Percentiles rank a stretch among this genome's conserved stretches.
phyloP scores from a whole-genome alignment of 495 filamentous ascomycete species.

The Podospora conica region DNA sequence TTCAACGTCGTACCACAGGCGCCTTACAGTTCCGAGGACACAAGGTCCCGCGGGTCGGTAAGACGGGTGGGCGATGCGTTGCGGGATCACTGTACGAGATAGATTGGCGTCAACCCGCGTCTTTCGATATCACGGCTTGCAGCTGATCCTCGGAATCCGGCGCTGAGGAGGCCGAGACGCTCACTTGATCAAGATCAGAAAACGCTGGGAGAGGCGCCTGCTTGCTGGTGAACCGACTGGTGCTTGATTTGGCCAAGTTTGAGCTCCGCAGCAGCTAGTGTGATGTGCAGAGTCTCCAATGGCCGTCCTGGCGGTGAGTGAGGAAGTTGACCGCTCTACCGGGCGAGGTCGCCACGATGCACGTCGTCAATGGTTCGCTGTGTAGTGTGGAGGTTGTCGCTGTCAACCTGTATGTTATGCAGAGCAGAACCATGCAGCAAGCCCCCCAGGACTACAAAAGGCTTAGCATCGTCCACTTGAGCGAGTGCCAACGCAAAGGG shows the following conservation, averaged over 20 bases:
- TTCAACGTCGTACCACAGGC: constrained; percentile 1
- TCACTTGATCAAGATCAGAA: not conserved
- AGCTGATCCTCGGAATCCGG: not conserved
- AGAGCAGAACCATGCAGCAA: not conserved
- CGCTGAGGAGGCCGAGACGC: not conserved
- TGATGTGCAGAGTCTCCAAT: not conserved
- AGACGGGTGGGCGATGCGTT: constrained; percentile 3
- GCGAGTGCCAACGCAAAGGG: not conserved
- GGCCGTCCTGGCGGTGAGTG: not conserved
- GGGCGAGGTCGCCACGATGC: not conserved
- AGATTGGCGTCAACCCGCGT: not conserved
- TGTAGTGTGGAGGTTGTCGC: not conserved
- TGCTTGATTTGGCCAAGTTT: not conserved
- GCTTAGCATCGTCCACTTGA: not conserved
- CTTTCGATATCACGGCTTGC: not conserved
- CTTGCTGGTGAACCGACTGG: not conserved
- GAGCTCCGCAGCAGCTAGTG: not conserved
- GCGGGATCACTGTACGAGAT: constrained; percentile 10
- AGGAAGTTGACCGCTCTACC: not conserved
- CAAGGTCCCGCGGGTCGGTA: not conserved
- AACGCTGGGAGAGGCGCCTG: not conserved
- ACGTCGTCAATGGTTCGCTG: not conserved
- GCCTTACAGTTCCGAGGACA: not conserved
- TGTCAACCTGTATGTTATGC: not conserved
- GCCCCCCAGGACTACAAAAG: not conserved